Percentiles rank a stretch among this genome's conserved stretches.
phyloP scores from a whole-genome alignment of 306 rosid genomes.

The Cyclanthera cordifolia region DNA sequence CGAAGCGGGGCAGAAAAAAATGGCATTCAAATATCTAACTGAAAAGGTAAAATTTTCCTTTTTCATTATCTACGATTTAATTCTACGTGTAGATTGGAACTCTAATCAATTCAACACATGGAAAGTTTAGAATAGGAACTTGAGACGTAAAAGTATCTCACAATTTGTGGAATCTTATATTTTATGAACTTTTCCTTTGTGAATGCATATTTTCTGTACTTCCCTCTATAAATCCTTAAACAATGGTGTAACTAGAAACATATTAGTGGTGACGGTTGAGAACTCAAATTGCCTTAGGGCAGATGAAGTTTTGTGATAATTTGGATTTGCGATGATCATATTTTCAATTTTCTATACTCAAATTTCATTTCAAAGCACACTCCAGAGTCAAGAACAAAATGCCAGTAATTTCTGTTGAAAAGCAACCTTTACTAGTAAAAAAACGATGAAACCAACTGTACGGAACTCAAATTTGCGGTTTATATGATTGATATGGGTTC shows the following conservation, averaged over 20 bases:
- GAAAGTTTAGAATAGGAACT: not conserved
- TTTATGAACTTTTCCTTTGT: not conserved
- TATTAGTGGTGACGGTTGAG: too few species aligned
- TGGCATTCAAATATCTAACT: constrained; percentile 66
- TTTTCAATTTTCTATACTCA: too few species aligned
- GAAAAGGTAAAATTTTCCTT: constrained; percentile 55
- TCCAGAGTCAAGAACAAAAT: too few species aligned
- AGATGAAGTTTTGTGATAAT: too few species aligned
- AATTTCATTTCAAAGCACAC: too few species aligned
- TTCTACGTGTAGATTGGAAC: not conserved
- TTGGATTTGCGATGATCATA: too few species aligned
- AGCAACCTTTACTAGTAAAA: not conserved
- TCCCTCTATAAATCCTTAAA: not conserved
- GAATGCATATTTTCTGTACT: not conserved
- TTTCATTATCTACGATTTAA: not conserved
- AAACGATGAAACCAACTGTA: not conserved
- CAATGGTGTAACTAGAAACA: not conserved
- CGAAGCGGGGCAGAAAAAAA: constrained; percentile 89
- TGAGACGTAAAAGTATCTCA: not conserved
- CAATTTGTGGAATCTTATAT: not conserved
- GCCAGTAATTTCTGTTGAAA: not conserved
- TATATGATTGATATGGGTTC: not conserved
- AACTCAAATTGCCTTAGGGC: too few species aligned
- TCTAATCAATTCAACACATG: not conserved
- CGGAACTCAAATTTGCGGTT: not conserved